A percentile compares a stretch with the other conserved stretches of the same genome.
Evolutionary conservation across 345 rosid genomes (phyloP).

Genomic region (rapeseed (Brassica napus)): DNA sequence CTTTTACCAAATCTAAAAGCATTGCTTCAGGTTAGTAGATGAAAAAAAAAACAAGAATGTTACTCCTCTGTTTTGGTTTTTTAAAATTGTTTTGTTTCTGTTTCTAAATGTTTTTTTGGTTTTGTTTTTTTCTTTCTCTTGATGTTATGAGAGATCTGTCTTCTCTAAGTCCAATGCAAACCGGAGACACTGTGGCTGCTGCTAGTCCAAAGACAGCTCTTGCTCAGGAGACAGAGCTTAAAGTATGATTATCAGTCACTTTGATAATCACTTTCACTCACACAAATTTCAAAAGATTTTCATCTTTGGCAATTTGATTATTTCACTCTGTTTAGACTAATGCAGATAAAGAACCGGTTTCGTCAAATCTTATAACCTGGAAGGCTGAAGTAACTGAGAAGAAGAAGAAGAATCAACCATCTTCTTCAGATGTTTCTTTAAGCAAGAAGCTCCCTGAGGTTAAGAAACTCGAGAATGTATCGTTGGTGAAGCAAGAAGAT

Average conservation of each 20-base stretch:
- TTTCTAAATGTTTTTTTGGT: conserved; percentile 25
- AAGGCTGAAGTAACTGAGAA: conserved; percentile 32
- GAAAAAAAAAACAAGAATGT: neutral
- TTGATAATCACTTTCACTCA: conserved; percentile 12
- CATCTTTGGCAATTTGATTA: neutral
- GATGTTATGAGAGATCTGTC: conserved; percentile 42
- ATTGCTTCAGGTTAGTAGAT: conserved; percentile 56
- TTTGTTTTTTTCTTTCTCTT: conserved; percentile 28
- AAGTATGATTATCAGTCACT: conserved; percentile 21
- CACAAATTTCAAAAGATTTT: conserved; percentile 16
- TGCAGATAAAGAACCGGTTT: conserved; percentile 7
- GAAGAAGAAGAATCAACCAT: conserved; percentile 21
- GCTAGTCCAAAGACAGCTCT: conserved; percentile 28
- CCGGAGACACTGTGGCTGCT: conserved; percentile 23
- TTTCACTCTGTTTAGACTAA: conserved; percentile 16
- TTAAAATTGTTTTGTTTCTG: conserved; percentile 13
- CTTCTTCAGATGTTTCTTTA: conserved; percentile 30
- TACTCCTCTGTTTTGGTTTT: neutral
- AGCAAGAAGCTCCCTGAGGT: conserved; percentile 26
- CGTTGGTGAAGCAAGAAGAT: conserved; percentile 28
- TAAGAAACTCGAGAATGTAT: conserved; percentile 22
- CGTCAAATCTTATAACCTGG: conserved; percentile 25
- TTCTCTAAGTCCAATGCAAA: conserved; percentile 47
- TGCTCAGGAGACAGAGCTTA: conserved; percentile 29
- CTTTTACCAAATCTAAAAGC: conserved; percentile 37